Evolutionary conservation across 2,329 filamentous ascomycete genomes (phyloP).

Genomic region (Botrytis squamosa): DNA sequence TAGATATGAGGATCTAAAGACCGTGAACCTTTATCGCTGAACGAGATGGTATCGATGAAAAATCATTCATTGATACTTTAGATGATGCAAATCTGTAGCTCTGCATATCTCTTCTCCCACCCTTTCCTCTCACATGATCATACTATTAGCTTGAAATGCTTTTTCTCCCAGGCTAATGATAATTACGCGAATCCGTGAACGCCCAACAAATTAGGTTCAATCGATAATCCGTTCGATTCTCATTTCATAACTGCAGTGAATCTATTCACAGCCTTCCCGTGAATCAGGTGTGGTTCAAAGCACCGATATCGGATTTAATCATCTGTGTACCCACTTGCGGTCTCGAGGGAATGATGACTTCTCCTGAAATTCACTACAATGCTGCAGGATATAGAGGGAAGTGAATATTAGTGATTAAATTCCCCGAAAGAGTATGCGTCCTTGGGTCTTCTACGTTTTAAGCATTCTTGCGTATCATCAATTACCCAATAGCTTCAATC

Average conservation of each 20-base stretch:
- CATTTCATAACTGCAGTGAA: neutral
- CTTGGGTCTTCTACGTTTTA: neutral
- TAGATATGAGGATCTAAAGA: rapidly evolving
- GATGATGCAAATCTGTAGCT: neutral
- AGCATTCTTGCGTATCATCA: neutral
- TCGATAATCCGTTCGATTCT: neutral
- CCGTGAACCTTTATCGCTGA: neutral
- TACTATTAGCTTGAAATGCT: neutral
- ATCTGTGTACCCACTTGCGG: neutral
- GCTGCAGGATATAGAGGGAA: neutral
- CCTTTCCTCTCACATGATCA: too few species aligned
- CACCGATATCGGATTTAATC: neutral
- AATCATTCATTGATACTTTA: rapidly evolving
- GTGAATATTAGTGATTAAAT: neutral
- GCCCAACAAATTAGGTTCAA: neutral
- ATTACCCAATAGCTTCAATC: neutral
- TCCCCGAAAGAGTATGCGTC: neutral
- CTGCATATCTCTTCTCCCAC: neutral
- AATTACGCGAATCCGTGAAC: neutral
- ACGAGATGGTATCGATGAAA: neutral
- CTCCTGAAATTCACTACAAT: neutral
- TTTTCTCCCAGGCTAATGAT: neutral
- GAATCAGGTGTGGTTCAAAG: neutral
- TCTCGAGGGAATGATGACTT: neutral
- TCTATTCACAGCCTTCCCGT: neutral